Percentiles rank a stretch among this genome's conserved stretches.
Evolutionary conservation across 2,329 filamentous ascomycete genomes (phyloP).

Genomic region (Helminthosporium solani): DNA sequence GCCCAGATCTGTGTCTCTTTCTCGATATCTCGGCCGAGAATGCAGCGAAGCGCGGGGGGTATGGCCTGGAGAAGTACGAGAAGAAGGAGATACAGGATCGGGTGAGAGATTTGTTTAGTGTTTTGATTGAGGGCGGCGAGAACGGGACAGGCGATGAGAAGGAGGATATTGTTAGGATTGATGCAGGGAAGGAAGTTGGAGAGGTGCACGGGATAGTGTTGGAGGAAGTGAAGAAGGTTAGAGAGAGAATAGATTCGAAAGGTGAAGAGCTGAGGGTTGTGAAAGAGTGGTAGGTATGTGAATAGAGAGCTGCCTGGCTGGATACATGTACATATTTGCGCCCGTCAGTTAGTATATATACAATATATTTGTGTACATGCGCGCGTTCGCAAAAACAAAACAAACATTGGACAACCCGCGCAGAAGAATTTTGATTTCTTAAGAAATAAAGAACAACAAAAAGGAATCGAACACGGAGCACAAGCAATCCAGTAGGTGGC

Average conservation of each 20-base stretch:
- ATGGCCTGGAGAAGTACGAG: slow-evolving; percentile 87
- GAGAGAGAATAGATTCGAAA: slow-evolving; percentile 28
- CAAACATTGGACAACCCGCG: no score
- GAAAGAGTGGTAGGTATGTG: slow-evolving; percentile 27
- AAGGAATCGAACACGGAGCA: no score
- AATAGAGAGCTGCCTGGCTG: no score
- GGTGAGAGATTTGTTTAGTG: slow-evolving; percentile 72
- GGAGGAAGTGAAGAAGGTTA: slow-evolving; percentile 22
- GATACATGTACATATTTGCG: no score
- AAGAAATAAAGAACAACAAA: no score
- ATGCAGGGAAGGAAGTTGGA: slow-evolving; percentile 55
- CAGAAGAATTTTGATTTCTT: no score
- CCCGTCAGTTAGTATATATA: no score
- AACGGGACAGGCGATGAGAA: slow-evolving; percentile 49
- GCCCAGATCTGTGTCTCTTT: slow-evolving; percentile 85
- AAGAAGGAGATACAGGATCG: slow-evolving; percentile 76
- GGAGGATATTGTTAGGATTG: slow-evolving; percentile 55
- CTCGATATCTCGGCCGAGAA: slow-evolving; percentile 75
- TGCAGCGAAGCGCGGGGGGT: slow-evolving; percentile 77
- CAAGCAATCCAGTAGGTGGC: no score
- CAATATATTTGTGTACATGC: no score
- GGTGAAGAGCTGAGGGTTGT: slow-evolving; percentile 26
- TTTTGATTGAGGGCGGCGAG: slow-evolving; percentile 47
- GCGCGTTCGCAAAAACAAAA: no score
- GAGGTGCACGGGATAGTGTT: slow-evolving; percentile 49